Evolutionary conservation across 345 rosid genomes (phyloP), one percentile per base, ranked within the genome.

Genomic region (Eucalyptus sideroxylon): DNA sequence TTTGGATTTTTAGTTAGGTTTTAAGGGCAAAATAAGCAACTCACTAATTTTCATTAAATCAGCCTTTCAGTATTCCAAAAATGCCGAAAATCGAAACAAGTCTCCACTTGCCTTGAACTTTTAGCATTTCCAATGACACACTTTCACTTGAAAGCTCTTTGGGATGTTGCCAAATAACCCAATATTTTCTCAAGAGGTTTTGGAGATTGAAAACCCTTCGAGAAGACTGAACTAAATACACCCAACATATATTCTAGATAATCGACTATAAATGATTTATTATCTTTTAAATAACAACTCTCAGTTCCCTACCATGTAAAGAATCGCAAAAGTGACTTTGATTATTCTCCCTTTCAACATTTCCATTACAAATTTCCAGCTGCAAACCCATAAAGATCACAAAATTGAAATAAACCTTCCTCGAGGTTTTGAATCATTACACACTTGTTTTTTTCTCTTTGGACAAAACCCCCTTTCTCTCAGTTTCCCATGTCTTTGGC

Each of bases 181-280:
- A 50, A 50, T 2, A 14, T 50, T 50, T 50, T 2, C 16, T 50
- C 1, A 50, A 50, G 3, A 50, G 6, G 1, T 50, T 50, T 50
- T 50, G 3, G 3, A 50, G 51, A 2, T 2, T 1, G 50, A 50
- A 50, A 50, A 0, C 0, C 51, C 7, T 0, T 5, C 0, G 3
- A 16, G 1, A 50, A 50, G 1, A 1, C 3, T 50, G 0, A 50
- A 50, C 7, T 44, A 1, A 44, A 44, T 44, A 7, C 7, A 50
- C 19, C 19, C 4, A 53, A 19, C 26, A 21, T 55, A 55, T 55
- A 17, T 4, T 55, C 26, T 2, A 55, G 9, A 55, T 3, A 21
- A 55, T 55, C 2, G 0, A 0, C 26, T 55, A 60, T 60, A 27
- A 60, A 60, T 5, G 69, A 0, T 1, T 60, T 60, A 27, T 27